Base-by-base conservation (phyloP, 1,139 yeast species). In the Casaregolazyma lundiana region DNA sequence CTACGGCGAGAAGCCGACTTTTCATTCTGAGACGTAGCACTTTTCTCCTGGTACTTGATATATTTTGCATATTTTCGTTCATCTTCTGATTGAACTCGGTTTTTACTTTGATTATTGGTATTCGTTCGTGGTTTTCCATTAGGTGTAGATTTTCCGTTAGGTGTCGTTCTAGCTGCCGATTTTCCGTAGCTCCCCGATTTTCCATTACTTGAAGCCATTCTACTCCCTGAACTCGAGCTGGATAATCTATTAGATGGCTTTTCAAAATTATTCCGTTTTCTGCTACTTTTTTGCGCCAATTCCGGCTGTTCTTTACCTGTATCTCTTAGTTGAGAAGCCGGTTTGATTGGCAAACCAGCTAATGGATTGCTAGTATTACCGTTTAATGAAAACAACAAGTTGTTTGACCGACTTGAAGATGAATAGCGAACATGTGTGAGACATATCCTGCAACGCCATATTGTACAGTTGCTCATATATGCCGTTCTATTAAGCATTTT, bases 41-140 rank as follows among this genome's bases (percentile, higher is more conserved):
- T 13, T 24, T 32, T 32, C 18, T 38, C 39, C 24, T 44, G 43
- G 6, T 34, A 41, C 20, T 44, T 38, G 2, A 35, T 22, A 19
- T 39, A 26, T 16, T 38, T 36, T 7, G 38, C 41, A 22, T 39
- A 15, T 30, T 35, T 22, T n/a, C 35, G 26, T 30, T 41, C 44
- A 24, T 41, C 43, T 26, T 37, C 42, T 9, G 17, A 34, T 5
- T 18, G 35, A 6, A 7, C 13, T 8, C 26, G 15, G 18, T 29
- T 34, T 9, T 26, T 7, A 6, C 16, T 7, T 13, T 43, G 8
- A n/a, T 6, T 21, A 9, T 17, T 21, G 15, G 35, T 13, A 20
- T 13, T 24, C 32, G 16, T 15, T 6, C 24, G 15, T 22, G 13
- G 16, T 18, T 17, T 24, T 24, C 11, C 22, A 13, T 19, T 16